phyloP scores from a whole-genome alignment of 495 filamentous ascomycete species.

The Trichoderma parareesei region DNA sequence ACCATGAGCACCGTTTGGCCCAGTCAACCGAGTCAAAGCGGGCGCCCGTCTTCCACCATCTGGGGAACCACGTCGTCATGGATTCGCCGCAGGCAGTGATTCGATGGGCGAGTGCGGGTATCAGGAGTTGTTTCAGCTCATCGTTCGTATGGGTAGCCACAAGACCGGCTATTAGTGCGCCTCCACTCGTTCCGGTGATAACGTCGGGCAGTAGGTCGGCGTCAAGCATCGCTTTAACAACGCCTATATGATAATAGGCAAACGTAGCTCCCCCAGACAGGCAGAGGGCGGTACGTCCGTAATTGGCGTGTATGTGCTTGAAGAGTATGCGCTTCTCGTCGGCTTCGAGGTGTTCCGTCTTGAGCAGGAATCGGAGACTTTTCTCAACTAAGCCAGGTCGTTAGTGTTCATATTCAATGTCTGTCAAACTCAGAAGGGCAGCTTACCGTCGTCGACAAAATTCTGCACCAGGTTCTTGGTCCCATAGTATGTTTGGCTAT shows the following conservation, averaged over 20 bases:
- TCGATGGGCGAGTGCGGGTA: conserved; percentile 73
- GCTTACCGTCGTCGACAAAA: conserved; percentile 72
- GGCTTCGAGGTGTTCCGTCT: conserved; percentile 53
- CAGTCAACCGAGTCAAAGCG: conserved; percentile 90
- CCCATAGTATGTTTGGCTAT: conserved; percentile 93
- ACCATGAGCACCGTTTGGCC: conserved; percentile 83
- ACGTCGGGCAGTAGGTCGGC: conserved; percentile 80
- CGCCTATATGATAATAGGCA: conserved; percentile 94
- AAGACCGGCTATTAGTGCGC: conserved; percentile 82
- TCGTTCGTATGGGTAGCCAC: conserved; percentile 86
- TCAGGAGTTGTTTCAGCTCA: conserved; percentile 74
- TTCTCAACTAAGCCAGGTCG: conserved; percentile 37
- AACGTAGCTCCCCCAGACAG: conserved; percentile 92
- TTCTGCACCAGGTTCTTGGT: conserved; percentile 88
- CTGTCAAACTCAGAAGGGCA: conserved; percentile 11
- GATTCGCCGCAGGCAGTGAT: conserved; percentile 80
- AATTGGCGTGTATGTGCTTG: conserved; percentile 84
- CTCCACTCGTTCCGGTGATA: conserved; percentile 92
- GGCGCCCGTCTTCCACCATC: conserved; percentile 90
- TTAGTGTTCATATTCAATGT: conserved; percentile 8
- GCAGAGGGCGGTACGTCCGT: conserved; percentile 85
- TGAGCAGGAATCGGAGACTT: conserved; percentile 57
- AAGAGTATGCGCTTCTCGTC: conserved; percentile 78
- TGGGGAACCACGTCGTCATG: conserved; percentile 63
- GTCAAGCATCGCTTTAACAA: conserved; percentile 84